phyloP scores from a whole-genome alignment of 1,284 basidiomycete genomes.

The Marasmius sp. region DNA sequence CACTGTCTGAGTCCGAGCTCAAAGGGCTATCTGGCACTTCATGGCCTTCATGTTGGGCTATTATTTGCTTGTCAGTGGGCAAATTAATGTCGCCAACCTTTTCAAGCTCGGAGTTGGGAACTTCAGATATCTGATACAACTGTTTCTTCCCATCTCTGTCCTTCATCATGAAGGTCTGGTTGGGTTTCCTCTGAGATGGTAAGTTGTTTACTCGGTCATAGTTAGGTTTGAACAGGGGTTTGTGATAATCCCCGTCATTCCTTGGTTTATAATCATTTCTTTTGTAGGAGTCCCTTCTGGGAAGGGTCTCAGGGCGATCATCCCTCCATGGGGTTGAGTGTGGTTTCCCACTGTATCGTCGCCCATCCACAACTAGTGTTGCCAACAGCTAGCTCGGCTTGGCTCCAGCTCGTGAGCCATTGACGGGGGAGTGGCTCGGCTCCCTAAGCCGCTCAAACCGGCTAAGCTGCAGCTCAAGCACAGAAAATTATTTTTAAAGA shows the following conservation, averaged over 20 bases:
- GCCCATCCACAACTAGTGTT: not conserved
- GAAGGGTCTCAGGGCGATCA: not conserved
- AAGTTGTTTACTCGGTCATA: not conserved
- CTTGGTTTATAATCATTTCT: not conserved
- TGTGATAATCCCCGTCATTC: not conserved
- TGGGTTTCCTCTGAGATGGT: not conserved
- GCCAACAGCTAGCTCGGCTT: too few relatives aligned
- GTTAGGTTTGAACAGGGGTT: not conserved
- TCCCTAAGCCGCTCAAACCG: too few relatives aligned
- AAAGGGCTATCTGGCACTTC: too few relatives aligned
- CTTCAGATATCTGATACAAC: not conserved
- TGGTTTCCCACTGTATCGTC: not conserved
- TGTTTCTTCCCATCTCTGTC: not conserved
- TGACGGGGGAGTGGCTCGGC: too few relatives aligned
- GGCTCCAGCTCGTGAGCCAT: too few relatives aligned
- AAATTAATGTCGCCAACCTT: too few relatives aligned
- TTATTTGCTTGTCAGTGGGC: too few relatives aligned
- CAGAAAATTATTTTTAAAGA: too few relatives aligned
- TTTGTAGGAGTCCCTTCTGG: not conserved
- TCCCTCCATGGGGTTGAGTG: not conserved
- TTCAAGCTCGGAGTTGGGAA: too few relatives aligned
- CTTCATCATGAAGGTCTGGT: not conserved
- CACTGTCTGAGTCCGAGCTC: not conserved
- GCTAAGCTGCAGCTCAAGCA: too few relatives aligned
- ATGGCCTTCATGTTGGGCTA: too few relatives aligned